A percentile compares a stretch with the other conserved stretches of the same genome.
These are phyloP conservation scores for Spergularia azorica DNA, from an alignment of 179 eudicot species.

Conservation along the genomic window DNA sequence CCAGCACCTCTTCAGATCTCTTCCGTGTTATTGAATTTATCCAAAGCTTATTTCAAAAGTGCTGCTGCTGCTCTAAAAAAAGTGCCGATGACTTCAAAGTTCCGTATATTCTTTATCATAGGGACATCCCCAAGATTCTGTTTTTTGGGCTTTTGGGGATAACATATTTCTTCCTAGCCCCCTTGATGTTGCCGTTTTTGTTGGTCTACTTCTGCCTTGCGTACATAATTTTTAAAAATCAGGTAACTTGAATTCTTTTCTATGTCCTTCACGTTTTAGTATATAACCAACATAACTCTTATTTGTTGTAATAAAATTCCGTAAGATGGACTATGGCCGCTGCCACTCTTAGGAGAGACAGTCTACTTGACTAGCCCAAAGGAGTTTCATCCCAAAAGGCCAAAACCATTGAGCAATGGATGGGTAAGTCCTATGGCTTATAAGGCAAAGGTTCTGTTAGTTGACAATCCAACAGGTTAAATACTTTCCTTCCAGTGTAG, in stretches of 20 bases:
- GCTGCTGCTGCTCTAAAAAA: conserved; percentile 31
- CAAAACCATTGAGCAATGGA: too few relatives aligned
- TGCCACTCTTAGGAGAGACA: too few relatives aligned
- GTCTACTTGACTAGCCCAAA: too few relatives aligned
- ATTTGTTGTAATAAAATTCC: too few relatives aligned
- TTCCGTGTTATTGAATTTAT: conserved; percentile 53
- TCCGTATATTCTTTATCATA: conserved; percentile 70
- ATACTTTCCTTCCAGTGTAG: not conserved
- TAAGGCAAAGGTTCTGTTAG: not conserved
- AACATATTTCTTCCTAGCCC: conserved; percentile 89
- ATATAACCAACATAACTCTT: not conserved
- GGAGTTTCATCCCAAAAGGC: too few relatives aligned
- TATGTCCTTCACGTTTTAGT: not conserved
- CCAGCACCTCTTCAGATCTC: conserved; percentile 73
- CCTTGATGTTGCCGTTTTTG: conserved; percentile 86
- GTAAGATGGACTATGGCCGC: too few relatives aligned
- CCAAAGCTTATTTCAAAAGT: conserved; percentile 40
- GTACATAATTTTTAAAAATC: conserved; percentile 81
- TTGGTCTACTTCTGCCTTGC: conserved; percentile 82
- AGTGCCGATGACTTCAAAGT: conserved; percentile 53
- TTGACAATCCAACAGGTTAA: not conserved
- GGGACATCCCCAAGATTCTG: conserved; percentile 71
- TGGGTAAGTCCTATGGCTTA: too few relatives aligned
- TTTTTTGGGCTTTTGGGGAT: conserved; percentile 89
- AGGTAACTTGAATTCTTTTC: conserved; percentile 45